phyloP scores from a whole-genome alignment of 202 grass and related monocot species.

The Hordeum pubiflorum region DNA sequence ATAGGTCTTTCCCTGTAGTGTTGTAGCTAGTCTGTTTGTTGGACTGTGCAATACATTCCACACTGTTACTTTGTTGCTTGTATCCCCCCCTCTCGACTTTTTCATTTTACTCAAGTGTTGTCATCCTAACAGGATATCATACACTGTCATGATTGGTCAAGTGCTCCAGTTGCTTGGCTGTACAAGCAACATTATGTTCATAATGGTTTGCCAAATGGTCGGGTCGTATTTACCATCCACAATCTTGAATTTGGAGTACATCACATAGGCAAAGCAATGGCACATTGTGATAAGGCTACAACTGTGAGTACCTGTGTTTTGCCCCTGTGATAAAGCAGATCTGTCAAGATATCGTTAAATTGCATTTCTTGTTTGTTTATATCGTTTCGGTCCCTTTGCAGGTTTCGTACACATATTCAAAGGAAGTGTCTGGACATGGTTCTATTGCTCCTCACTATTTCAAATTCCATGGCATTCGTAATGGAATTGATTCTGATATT shows the following conservation, averaged over 20 bases:
- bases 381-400: conserved; percentile 28
- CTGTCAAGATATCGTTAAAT: not conserved
- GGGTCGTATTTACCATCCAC: conserved; percentile 92
- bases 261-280: conserved; percentile 82
- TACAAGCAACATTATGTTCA: conserved; percentile 80
- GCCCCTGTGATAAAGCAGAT: not conserved
- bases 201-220: conserved; percentile 54
- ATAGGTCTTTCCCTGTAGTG: not conserved
- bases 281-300: conserved; percentile 75
- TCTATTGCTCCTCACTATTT: conserved; percentile 78
- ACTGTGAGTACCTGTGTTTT: conserved; percentile 54
- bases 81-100: not conserved
- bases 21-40: conserved; percentile 1
- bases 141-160: conserved; percentile 99
- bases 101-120: not conserved
- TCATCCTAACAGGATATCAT: conserved; percentile 77
- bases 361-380: conserved; percentile 13
- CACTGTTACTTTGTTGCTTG: not conserved
- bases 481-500: conserved; percentile 94
- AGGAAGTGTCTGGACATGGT: conserved; percentile 76
- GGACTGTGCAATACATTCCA: not conserved
- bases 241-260: conserved; percentile 92
- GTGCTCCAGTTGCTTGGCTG: conserved; percentile 91
- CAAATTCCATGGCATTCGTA: conserved; percentile 91
- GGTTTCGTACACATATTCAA: conserved; percentile 87